Base-by-base conservation (phyloP, 2,329 filamentous ascomycete species). In the Coleophoma eucalyptorum region DNA sequence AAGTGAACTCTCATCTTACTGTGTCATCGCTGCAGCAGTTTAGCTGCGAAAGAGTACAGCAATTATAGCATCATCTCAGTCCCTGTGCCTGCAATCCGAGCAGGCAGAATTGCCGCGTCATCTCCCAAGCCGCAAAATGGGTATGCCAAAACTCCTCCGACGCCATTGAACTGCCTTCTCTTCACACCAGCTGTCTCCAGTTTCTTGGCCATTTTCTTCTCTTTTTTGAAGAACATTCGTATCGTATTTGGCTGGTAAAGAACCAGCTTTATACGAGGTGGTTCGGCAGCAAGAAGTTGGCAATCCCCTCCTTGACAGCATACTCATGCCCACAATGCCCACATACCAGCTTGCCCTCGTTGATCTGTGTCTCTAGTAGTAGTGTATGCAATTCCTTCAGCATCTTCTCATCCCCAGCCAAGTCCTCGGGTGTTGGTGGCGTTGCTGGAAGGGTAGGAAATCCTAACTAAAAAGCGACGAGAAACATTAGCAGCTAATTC, bases 291-390 rank as follows among this genome's bases (percentile, higher is more conserved):
- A 99, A 72, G 65, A 99, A 99, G 70, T 97, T 97, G 53, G 91
- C 90, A 68, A 97, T 96, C 5, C 94, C 94, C 72, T 99, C 93
- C 67, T 94, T 92, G 56, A 99, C 86, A 52, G 84, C 84, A 70
- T 97, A 99, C 74, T 96, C 90, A 67, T 97, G 93, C 44, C 89
- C 90, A 67, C 94, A 99, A 69, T 88, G 89, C 44, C 83, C 91
- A 68, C 94, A 99, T 5, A 92, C 88, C 57, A 99, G 77, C 71
- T 89, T 93, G 3, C 94, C 94, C 71, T 93, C 89, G 35, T 83
- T 80, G 53, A 99, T 89, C 63, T 91, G 87, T 53, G 94, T 99
- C 78, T 97, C 89, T 59, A 97, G 77, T 35, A 97, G 75, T 49
- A 97, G 69, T 19, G 81, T 80, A 69, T 97, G 92, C 63, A 97